Base-by-base conservation (phyloP, 768 basidiomycete species). In the Serendipita sp. region DNA sequence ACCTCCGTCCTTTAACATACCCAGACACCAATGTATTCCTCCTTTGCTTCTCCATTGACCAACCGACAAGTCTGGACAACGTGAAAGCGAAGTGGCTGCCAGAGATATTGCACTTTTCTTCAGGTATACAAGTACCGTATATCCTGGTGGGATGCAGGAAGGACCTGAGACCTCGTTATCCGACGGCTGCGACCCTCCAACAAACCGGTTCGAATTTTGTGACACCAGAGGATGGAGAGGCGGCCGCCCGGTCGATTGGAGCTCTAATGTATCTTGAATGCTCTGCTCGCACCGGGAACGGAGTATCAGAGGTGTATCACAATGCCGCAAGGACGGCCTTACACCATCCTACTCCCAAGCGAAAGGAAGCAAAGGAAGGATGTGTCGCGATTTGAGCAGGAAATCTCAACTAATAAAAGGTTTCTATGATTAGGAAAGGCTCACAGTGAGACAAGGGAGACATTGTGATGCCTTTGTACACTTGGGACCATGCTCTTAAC, bases 71-170 rank as follows among this genome's bases (percentile, higher is more conserved):
- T 29, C 44, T 66, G 15, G 64, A 64, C 0, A 66, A 45, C 44
- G 64, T 66, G 33, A 10, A 13, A 29, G 52, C 64, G 23, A 64
- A 66, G 64, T 69, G 69, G 69, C 62, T 69, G 37, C 65, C 69
- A n/a, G 69, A 68, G 63, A 64, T 69, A 23, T 40, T 40, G 13
- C 37, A 40, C 37, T 66, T 67, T 64, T 31, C 10, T n/a, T 60
- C 55, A 8, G 62, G 63, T 60, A 64, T 63, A 8, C 63, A 64
- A 63, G 62, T 69, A 13, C 69, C 69, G 36, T 65, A 67, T 62
- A 58, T 69, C 43, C 69, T 69, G 13, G 66, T 69, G 34, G 69
- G 67, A 15, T 69, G 69, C 65, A 69, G 68, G 58, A 69, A 66
- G 66, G 68, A 69, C 50, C 64, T 69, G 23, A 63, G 68, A 44